Evolutionary conservation across 176 grass and related monocot species (phyloP), one percentile per base, ranked within the genome.

Genomic region (Oryza glumipatula): DNA sequence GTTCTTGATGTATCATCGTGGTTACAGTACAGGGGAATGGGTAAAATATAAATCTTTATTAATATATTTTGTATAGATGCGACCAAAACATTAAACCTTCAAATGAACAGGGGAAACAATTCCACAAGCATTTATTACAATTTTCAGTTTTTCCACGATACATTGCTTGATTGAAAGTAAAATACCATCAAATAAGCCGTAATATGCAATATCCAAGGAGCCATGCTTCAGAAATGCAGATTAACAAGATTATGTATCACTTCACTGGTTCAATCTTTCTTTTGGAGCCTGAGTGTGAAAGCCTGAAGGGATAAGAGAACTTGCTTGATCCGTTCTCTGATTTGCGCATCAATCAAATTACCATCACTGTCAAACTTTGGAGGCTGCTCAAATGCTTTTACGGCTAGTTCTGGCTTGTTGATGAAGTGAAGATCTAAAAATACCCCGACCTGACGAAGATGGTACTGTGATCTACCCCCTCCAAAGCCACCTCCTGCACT

Each of bases 351-450:
- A 30, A 95, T 83, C 60, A 98, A 70, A 94, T 95, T 92, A 17
- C 95, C 95, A 19, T 98, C 76, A 0, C 43, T 43, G 67, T 98
- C 93, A 17, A 98, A 95, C 44, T 93, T 88, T 0, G 51, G 68
- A 47, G 91, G 93, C 11, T 86, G 93, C 36, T 92, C 81, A 83
- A 88, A 91, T 66, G 85, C 91, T 60, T 68, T 64, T 69, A 98
- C 81, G 21, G 88, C 95, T 1, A 98, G 63, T 82, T 95, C 93
- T 9, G 93, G 93, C 63, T 98, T 98, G 85, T 98, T 98, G 88
- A 98, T 98, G 85, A 98, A 98, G 82, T 98, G 93, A 76, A 98
- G 93, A 87, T 98, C 95, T 56, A 98, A 39, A 75, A 90, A 93
- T 26, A 95, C 93, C 6, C 95, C 95, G 23, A 98, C 88, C 60